A percentile compares a stretch with the other conserved stretches of the same genome.
These are phyloP conservation scores for Neurospora hispaniola DNA, from an alignment of 495 filamentous ascomycete genomes.

Conservation along the genomic window DNA sequence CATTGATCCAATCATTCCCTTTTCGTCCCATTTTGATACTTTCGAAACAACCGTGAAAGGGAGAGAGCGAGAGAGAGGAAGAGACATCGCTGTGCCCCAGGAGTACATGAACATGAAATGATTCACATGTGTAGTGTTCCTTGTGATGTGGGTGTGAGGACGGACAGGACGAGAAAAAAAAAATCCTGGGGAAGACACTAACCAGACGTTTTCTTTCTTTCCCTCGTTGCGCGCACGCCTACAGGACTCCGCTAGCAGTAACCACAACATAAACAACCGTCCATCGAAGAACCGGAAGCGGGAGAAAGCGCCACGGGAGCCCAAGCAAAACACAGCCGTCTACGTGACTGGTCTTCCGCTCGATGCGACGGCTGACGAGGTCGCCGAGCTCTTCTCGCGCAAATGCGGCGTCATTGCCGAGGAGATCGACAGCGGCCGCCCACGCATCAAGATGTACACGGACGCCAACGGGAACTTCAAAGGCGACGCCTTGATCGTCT, in stretches of 20 bases:
- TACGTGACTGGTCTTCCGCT: conserved; percentile 79
- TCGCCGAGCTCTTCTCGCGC: conserved; percentile 70
- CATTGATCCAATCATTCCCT: background rate
- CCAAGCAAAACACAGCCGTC: conserved; percentile 76
- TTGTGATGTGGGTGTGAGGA: background rate
- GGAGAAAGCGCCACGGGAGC: conserved; percentile 24
- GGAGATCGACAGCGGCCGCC: conserved; percentile 74
- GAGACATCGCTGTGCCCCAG: background rate
- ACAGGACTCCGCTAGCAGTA: conserved; percentile 16
- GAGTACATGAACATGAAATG: background rate
- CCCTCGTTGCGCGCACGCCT: conserved; percentile 3
- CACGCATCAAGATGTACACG: conserved; percentile 87
- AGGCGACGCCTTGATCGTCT: conserved; percentile 86
- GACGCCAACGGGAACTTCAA: conserved; percentile 78
- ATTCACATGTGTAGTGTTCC: background rate
- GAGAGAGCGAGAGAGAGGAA: background rate
- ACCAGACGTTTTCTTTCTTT: conserved; percentile 19
- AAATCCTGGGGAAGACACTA: conserved; percentile 11
- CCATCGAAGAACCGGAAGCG: conserved; percentile 18
- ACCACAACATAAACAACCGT: conserved; percentile 13
- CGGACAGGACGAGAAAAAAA: background rate
- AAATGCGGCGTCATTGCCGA: conserved; percentile 89
- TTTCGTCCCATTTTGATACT: background rate
- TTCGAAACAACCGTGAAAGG: background rate
- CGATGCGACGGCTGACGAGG: conserved; percentile 68